Conservation (phyloP, 2,329 filamentous ascomycete genomes). For the Aspergillus unguis region DNA sequence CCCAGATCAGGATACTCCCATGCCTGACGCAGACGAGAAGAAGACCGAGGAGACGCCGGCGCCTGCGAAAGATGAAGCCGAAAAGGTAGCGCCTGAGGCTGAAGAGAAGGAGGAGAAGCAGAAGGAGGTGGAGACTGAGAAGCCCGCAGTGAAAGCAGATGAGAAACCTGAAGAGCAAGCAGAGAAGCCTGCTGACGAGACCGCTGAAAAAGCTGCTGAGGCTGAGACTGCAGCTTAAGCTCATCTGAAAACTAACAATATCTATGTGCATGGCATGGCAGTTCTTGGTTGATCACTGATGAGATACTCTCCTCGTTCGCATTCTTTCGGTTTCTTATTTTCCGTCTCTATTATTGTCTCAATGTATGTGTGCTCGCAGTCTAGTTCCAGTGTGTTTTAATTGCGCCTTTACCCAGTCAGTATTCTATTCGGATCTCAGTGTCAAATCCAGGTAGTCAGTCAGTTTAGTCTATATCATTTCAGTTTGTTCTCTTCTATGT, state of each 20-base stretch:
- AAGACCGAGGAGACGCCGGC: conserved; percentile 25
- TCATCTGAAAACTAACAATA: background rate
- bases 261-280: conserved; percentile 6
- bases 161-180: conserved; percentile 15
- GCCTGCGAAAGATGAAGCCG: conserved; percentile 11
- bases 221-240: conserved; percentile 12
- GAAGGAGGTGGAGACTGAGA: conserved; percentile 24
- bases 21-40: conserved; percentile 37
- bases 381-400: background rate
- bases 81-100: conserved; percentile 23
- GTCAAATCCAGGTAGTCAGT: background rate
- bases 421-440: no score
- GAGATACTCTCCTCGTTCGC: background rate
- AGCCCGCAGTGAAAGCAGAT: conserved; percentile 20
- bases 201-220: conserved; percentile 25
- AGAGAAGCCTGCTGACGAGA: conserved; percentile 27
- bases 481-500: background rate
- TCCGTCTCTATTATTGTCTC: background rate
- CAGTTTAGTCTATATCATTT: background rate
- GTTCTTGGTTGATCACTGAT: conserved; percentile 11
- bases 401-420: background rate
- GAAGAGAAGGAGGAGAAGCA: conserved; percentile 22
- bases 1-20: conserved; percentile 30
- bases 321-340: conserved; percentile 6
- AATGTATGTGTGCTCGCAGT: background rate